phyloP scores from a whole-genome alignment of 441 rosid species.

The Arabidopsis hybrid region DNA sequence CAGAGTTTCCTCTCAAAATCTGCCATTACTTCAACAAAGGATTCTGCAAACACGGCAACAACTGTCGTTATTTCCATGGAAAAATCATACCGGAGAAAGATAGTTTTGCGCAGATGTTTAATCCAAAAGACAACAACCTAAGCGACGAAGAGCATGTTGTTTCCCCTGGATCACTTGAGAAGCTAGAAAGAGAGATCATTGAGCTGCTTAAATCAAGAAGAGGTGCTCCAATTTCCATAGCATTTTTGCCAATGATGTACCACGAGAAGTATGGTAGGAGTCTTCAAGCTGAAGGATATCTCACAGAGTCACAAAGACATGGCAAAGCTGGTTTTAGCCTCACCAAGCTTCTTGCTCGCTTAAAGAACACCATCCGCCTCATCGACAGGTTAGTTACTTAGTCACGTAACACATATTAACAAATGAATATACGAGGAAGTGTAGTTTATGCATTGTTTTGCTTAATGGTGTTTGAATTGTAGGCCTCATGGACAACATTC shows the following conservation, averaged over 20 bases:
- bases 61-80: constrained; percentile 81
- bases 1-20: constrained; percentile 75
- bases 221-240: constrained; percentile 88
- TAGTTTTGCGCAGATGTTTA: constrained; percentile 56
- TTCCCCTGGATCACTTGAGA: constrained; percentile 69
- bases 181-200: constrained; percentile 76
- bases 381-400: constrained; percentile 68
- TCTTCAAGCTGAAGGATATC: constrained; percentile 96
- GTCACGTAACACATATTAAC: background rate
- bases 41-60: constrained; percentile 82
- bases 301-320: constrained; percentile 95
- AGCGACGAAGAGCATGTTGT: constrained; percentile 62
- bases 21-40: constrained; percentile 90
- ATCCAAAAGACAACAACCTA: constrained; percentile 45
- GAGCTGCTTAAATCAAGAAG: constrained; percentile 80
- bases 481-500: constrained; percentile 98
- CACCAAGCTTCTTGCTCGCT: constrained; percentile 86
- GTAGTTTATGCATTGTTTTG: background rate
- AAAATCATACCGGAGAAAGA: constrained; percentile 54
- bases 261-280: constrained; percentile 77
- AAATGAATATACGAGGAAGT: background rate
- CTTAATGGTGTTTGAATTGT: constrained; percentile 27
- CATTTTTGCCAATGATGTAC: constrained; percentile 88
- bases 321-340: constrained; percentile 93
- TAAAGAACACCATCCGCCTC: constrained; percentile 76